Evolutionary conservation across 1,284 basidiomycete genomes (phyloP), one percentile per base, ranked within the genome.

Genomic region (Taiwanofungus camphoratus): DNA sequence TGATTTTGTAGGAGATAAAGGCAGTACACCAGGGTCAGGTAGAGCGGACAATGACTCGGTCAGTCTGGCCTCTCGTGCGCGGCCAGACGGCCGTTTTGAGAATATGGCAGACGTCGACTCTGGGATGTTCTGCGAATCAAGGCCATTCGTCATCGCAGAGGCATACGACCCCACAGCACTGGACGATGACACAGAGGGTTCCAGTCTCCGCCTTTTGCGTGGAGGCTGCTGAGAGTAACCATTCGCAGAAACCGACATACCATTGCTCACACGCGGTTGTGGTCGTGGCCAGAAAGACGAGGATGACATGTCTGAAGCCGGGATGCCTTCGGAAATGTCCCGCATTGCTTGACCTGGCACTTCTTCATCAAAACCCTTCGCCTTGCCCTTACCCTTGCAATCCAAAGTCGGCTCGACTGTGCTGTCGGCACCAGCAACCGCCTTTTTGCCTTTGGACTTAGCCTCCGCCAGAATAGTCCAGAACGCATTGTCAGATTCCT

Each of bases 361-460:
- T 13, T 32, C 37, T 30, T 32, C 30, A n/a, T 21, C n/a, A 5
- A 41, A 5, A 5, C 41, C 44, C 36, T 45, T 44, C 8, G 27
- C 39, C 36, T 42, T 51, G 18, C 42, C 49, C 46, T 56, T 60
- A 2, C 43, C 32, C n/a, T 35, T 40, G 8, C 32, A 30, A 8
- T 11, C 5, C 9, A 23, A 33, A 33, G 7, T 7, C 31, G 16
- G 11, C 9, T 7, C 16, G 26, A n/a, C n/a, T 29, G n/a, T n/a
- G 9, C 8, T 8, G 9, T 18, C 24, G 4, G 3, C 13, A 3
- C 41, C 39, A 2, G 16, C 18, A 5, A 22, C 41, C 13, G 33
- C 23, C 15, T 52, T 58, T 42, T 61, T 65, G 13, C 57, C 55
- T 32, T 59, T 61, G 7, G 42, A 34, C 35, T 62, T 62, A 9